Evolutionary conservation across 805 yeast genomes (phyloP).

Genomic region (Brettanomyces sp.): DNA sequence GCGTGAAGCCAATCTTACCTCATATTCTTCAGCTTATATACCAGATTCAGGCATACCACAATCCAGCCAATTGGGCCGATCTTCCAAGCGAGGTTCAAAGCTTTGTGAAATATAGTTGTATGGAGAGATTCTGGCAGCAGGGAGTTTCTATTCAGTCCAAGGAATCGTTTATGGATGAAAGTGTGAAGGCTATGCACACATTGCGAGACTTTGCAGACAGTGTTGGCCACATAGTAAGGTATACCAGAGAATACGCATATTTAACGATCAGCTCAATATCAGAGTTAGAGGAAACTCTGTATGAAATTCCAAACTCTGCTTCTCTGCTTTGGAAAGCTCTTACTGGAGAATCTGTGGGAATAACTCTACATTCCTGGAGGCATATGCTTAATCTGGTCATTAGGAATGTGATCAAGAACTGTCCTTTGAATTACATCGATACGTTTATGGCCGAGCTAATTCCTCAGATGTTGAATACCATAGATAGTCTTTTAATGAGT

Average conservation of each 20-base stretch:
- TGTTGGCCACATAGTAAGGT: slow-evolving; percentile 90
- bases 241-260: slow-evolving; percentile 93
- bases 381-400: slow-evolving; percentile 89
- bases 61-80: slow-evolving; percentile 84
- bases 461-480: slow-evolving; percentile 63
- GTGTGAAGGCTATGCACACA: slow-evolving; percentile 87
- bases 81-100: slow-evolving; percentile 85
- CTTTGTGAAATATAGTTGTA: slow-evolving; percentile 81
- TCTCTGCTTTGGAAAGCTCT: slow-evolving; percentile 72
- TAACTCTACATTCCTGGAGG: slow-evolving; percentile 93
- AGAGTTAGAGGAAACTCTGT: slow-evolving; percentile 80
- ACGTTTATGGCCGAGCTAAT: slow-evolving; percentile 68
- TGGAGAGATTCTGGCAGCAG: slow-evolving; percentile 97
- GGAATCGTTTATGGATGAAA: slow-evolving; percentile 90
- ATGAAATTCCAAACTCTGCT: slow-evolving; percentile 78
- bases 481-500: slow-evolving; percentile 63
- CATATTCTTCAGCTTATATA: slow-evolving; percentile 78
- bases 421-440: slow-evolving; percentile 64
- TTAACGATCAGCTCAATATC: slow-evolving; percentile 83
- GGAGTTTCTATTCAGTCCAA: slow-evolving; percentile 92
- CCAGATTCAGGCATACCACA: slow-evolving; percentile 90
- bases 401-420: slow-evolving; percentile 77
- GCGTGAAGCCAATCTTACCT: slow-evolving; percentile 85
- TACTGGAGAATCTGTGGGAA: slow-evolving; percentile 77
- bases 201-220: slow-evolving; percentile 95